A percentile compares a stretch with the other conserved stretches of the same genome.
Conservation (phyloP, 805 yeast genomes). For the Suhomyces sp. region DNA sequence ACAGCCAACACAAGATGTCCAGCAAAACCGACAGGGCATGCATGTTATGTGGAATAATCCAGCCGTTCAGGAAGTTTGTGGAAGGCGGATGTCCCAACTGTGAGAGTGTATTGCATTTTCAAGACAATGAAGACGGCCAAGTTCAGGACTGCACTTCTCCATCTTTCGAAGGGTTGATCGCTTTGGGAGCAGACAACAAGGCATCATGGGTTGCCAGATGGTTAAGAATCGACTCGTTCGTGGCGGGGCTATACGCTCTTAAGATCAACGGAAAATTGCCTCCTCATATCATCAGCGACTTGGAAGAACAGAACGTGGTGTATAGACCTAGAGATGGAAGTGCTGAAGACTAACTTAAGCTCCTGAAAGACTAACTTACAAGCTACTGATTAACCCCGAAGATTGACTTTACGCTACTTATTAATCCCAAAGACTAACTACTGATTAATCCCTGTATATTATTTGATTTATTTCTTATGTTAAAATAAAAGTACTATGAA, state of each 20-base stretch:
- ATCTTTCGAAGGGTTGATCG: conserved; percentile 91
- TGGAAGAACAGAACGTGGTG: conserved; percentile 70
- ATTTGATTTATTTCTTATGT: conserved; percentile 2
- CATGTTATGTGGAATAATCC: conserved; percentile 93
- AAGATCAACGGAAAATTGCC: conserved; percentile 91
- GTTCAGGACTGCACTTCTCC: conserved; percentile 94
- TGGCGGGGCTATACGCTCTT: conserved; percentile 89
- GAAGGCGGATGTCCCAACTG: conserved; percentile 95
- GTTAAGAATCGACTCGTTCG: conserved; percentile 86
- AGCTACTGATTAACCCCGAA: not conserved
- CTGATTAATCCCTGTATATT: conserved; percentile 1
- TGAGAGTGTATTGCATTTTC: conserved; percentile 76
- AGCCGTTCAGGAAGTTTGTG: conserved; percentile 67
- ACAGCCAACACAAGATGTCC: conserved; percentile 31
- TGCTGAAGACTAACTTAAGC: conserved; percentile 52
- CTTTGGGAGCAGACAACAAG: conserved; percentile 74
- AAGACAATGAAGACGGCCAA: conserved; percentile 76
- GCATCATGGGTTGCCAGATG: conserved; percentile 95
- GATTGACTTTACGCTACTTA: too few relatives aligned
- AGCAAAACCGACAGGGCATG: conserved; percentile 86
- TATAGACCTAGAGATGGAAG: conserved; percentile 96
- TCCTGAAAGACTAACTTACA: not conserved
- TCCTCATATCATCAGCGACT: conserved; percentile 71
- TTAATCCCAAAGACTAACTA: too few relatives aligned
- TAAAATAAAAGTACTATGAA: conserved; percentile 2